Base-by-base conservation (phyloP, 805 yeast species). In the Maudiozyma pseudohumilis region DNA sequence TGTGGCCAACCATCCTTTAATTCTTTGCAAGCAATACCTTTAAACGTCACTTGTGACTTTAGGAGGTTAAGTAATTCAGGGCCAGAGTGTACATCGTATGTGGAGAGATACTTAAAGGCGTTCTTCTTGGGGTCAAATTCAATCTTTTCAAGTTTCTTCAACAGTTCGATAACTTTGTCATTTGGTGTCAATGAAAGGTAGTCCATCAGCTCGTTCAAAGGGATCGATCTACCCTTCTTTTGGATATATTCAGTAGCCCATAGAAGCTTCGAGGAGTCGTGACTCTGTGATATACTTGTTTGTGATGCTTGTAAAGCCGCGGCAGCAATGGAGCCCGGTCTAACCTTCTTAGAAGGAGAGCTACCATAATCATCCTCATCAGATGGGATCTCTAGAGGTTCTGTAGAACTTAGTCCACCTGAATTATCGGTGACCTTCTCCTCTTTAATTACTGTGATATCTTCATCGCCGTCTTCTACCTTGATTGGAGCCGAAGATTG, bases 241-340 rank as follows among this genome's bases (percentile, higher is more conserved):
- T 86, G 88, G 43, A 92, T 77, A 55, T 77, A 83, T 55, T 92
- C 97, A 15, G 92, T 92, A 1, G 97, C 96, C 55, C 87, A 74
- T 52, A 85, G 79, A 38, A 92, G 68, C 56, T 86, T 85, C 4
- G 96, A 88, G 4, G 95, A 83, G 40, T 81, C 70, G 56, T 84
- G 94, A 34, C 55, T 50, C 40, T 51, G 49, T 3, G 57, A 51
- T 12, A 54, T 50, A 36, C 47, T 55, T 9, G 50, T 41, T 27
- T 54, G 59, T n/a, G 46, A 45, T 2, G 55, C 52, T 35, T 52
- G 55, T 24, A 53, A 41, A 3, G 58, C 59, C 22, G 53, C 55
- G 13, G 59, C 59, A 6, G 59, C 59, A 10, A 54, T 41, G 7
- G 58, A 51, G 4, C 58, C 57, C 2, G 57, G 59, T 39, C 60